These are phyloP conservation scores for Tulasnella sp. DNA, from an alignment of 768 basidiomycete species.

Conservation along the genomic window DNA sequence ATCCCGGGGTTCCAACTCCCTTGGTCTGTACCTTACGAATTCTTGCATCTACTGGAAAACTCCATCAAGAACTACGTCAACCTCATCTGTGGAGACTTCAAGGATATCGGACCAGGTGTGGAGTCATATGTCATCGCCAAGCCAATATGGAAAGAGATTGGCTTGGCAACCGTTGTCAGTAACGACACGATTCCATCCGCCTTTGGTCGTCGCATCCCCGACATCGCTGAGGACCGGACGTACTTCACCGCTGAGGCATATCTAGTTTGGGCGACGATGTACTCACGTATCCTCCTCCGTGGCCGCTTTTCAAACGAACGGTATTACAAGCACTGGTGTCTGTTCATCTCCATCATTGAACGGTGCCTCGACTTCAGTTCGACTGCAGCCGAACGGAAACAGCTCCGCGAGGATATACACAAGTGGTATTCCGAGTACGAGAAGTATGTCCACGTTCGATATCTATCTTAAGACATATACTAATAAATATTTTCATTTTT, in stretches of 20 bases:
- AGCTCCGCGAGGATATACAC: too few species aligned
- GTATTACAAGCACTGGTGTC: constrained; percentile 31
- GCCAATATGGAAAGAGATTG: too few species aligned
- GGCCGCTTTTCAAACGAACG: constrained; percentile 29
- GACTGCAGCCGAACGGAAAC: too few species aligned
- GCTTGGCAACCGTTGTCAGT: too few species aligned
- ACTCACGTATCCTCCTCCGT: constrained; percentile 36
- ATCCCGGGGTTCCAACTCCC: constrained; percentile 34
- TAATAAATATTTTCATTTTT: too few species aligned
- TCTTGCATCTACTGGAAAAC: constrained; percentile 47
- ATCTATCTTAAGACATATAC: too few species aligned
- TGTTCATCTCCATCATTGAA: too few species aligned
- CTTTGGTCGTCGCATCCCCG: constrained; percentile 32
- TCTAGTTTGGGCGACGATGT: constrained; percentile 36
- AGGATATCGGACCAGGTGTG: constrained; percentile 32
- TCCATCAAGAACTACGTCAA: constrained; percentile 35
- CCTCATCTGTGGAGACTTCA: constrained; percentile 38
- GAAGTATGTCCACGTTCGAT: too few species aligned
- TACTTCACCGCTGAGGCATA: constrained; percentile 17
- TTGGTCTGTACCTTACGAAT: constrained; percentile 39
- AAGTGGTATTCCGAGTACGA: too few species aligned
- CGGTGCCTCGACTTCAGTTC: too few species aligned
- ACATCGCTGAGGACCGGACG: constrained; percentile 25
- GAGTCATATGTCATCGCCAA: constrained; percentile 30
- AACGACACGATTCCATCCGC: constrained; percentile 35